phyloP scores from a whole-genome alignment of 305 asterid species.

The Fraxinus angustifolia region DNA sequence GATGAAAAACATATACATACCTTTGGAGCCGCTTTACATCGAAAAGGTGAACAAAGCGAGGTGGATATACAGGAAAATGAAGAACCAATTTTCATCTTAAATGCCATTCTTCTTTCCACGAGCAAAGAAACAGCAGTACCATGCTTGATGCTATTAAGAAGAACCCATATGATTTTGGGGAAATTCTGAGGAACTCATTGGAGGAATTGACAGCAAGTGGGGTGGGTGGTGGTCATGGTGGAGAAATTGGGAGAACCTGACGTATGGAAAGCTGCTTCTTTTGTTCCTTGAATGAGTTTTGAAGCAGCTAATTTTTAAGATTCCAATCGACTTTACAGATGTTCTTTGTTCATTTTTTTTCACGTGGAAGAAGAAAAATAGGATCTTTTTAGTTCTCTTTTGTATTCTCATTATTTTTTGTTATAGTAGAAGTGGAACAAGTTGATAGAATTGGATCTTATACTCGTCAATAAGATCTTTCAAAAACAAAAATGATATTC shows the following conservation, averaged over 20 bases:
- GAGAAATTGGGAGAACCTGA: conserved; percentile 7
- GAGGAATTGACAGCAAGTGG: background rate
- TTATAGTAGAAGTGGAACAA: background rate
- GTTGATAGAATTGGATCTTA: background rate
- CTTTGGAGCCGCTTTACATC: background rate
- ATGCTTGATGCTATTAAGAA: background rate
- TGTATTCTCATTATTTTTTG: background rate
- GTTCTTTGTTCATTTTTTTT: background rate
- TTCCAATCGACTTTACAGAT: background rate
- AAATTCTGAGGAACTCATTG: background rate
- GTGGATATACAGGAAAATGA: background rate
- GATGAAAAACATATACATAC: conserved; percentile 4
- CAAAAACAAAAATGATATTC: no score
- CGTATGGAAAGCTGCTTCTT: conserved; percentile 11
- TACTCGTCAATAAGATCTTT: background rate
- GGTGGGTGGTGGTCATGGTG: background rate
- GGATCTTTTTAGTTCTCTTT: background rate
- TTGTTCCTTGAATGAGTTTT: conserved; percentile 10
- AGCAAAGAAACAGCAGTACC: conserved; percentile 6
- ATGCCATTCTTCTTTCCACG: conserved; percentile 31
- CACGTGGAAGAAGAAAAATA: background rate
- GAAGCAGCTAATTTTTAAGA: background rate
- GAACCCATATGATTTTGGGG: conserved; percentile 16
- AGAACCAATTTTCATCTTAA: conserved; percentile 27
- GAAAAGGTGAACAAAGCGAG: conserved; percentile 10